Percentiles rank a stretch among this genome's conserved stretches.
These are phyloP conservation scores for Prototheca wickerhamii DNA, from an alignment of 163 green algal species.

Conservation along the genomic window DNA sequence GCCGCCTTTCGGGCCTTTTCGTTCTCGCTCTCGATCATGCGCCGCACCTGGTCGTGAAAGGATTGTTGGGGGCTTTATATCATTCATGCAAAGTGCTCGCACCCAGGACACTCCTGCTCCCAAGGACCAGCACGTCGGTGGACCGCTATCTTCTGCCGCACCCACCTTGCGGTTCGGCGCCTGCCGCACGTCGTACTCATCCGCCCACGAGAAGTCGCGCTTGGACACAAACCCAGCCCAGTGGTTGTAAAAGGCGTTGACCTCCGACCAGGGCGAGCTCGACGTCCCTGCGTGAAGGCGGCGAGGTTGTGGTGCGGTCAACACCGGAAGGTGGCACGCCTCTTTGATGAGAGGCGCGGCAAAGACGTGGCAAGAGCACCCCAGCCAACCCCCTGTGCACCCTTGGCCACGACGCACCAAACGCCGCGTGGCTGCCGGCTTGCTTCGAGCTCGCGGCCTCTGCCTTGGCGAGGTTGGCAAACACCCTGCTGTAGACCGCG, in stretches of 20 bases:
- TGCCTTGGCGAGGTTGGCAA: conserved; percentile 52
- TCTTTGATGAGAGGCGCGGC: too few relatives aligned
- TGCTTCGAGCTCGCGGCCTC: conserved; percentile 32
- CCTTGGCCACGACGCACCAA: not conserved
- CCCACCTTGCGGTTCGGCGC: conserved; percentile 72
- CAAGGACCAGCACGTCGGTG: too few relatives aligned
- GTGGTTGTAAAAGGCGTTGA: conserved; percentile 73
- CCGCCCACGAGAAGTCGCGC: conserved; percentile 82
- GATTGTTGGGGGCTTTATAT: not conserved
- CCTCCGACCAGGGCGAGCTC: conserved; percentile 24
- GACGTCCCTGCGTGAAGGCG: conserved; percentile 13
- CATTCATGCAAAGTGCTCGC: not conserved
- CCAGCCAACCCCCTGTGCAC: not conserved
- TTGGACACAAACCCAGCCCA: conserved; percentile 72
- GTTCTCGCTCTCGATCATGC: conserved; percentile 94
- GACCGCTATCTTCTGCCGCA: too few relatives aligned
- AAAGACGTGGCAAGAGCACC: not conserved
- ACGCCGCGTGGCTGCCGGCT: not conserved
- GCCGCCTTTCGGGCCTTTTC: conserved; percentile 52
- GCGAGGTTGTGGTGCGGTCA: not conserved
- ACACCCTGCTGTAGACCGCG: conserved; percentile 62
- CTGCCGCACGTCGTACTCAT: conserved; percentile 73
- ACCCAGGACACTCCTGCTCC: too few relatives aligned
- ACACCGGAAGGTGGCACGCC: too few relatives aligned
- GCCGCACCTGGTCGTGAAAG: conserved; percentile 47